These are phyloP conservation scores for Salix arbutifolia DNA, from an alignment of 345 rosid genomes.

Conservation along the genomic window DNA sequence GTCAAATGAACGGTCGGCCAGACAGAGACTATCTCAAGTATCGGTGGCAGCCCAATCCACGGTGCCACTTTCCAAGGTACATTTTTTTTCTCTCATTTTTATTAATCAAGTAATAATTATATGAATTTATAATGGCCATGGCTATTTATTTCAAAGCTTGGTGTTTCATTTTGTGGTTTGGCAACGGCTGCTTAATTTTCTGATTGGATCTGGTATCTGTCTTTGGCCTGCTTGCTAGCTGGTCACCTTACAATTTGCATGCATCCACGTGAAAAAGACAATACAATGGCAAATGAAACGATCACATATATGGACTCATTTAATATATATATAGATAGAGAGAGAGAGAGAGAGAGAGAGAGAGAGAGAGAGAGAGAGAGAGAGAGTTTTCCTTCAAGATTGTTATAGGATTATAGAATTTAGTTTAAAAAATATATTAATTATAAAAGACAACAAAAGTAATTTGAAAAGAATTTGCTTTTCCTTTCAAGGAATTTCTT, in stretches of 20 bases:
- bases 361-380: too few relatives aligned
- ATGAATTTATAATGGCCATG: too few relatives aligned
- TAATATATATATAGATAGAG: too few relatives aligned
- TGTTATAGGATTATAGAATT: too few relatives aligned
- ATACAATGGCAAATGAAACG: neutral
- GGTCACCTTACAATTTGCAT: neutral
- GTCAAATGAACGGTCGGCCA: constrained; percentile 40
- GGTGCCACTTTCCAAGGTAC: constrained; percentile 46
- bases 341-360: too few relatives aligned
- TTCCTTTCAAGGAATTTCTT: neutral
- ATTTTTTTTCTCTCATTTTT: neutral
- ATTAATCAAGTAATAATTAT: too few relatives aligned
- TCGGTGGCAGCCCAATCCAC: constrained; percentile 44
- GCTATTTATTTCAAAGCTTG: too few relatives aligned
- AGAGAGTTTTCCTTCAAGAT: too few relatives aligned
- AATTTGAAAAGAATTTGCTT: too few relatives aligned
- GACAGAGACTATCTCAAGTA: constrained; percentile 43
- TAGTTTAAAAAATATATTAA: too few relatives aligned
- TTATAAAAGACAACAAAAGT: too few relatives aligned
- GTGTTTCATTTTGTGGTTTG: neutral
- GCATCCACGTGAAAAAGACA: neutral
- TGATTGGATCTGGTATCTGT: neutral
- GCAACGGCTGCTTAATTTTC: neutral
- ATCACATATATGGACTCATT: neutral
- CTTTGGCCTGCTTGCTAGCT: too few relatives aligned